Evolutionary conservation across 352 stramenopile species (phyloP).

Genomic region (Pythium rishiriense): DNA sequence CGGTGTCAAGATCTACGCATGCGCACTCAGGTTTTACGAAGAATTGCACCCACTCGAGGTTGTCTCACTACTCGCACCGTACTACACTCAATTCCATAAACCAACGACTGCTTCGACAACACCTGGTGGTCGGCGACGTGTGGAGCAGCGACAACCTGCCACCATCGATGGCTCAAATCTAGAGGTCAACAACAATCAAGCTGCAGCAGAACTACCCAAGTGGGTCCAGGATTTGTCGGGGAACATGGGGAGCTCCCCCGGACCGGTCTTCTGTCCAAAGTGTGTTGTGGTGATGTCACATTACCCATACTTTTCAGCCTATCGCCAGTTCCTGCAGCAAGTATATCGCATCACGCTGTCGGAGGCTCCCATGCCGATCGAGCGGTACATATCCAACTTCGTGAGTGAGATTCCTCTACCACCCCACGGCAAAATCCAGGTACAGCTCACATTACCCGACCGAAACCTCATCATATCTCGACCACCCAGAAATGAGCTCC

Average conservation of each 20-base stretch:
- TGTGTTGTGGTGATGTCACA: slow-evolving; percentile 93
- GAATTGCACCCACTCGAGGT: slow-evolving; percentile 80
- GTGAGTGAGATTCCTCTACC: slow-evolving; percentile 95
- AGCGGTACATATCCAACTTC: slow-evolving; percentile 97
- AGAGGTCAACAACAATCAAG: slow-evolving; percentile 45
- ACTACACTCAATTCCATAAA: slow-evolving; percentile 30
- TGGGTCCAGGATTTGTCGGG: slow-evolving; percentile 74
- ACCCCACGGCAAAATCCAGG: slow-evolving; percentile 89
- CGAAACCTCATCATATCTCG: slow-evolving; percentile 84
- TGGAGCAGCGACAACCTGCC: not conserved
- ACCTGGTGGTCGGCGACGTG: slow-evolving; percentile 1
- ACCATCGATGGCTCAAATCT: not conserved
- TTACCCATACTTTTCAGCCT: slow-evolving; percentile 95
- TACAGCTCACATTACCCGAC: slow-evolving; percentile 88
- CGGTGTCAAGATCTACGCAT: slow-evolving; percentile 80
- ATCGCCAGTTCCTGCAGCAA: slow-evolving; percentile 94
- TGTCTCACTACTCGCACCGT: slow-evolving; percentile 61
- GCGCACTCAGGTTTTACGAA: slow-evolving; percentile 80
- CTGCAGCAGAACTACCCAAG: slow-evolving; percentile 52
- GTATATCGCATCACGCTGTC: slow-evolving; percentile 83
- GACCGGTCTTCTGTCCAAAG: slow-evolving; percentile 90
- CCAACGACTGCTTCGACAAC: not conserved
- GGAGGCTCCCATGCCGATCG: slow-evolving; percentile 92
- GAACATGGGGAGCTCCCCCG: slow-evolving; percentile 41
- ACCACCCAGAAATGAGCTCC: slow-evolving; percentile 91